A percentile compares a stretch with the other conserved stretches of the same genome.
phyloP scores from a whole-genome alignment of 179 eudicot species.

The Silene vulgaris region DNA sequence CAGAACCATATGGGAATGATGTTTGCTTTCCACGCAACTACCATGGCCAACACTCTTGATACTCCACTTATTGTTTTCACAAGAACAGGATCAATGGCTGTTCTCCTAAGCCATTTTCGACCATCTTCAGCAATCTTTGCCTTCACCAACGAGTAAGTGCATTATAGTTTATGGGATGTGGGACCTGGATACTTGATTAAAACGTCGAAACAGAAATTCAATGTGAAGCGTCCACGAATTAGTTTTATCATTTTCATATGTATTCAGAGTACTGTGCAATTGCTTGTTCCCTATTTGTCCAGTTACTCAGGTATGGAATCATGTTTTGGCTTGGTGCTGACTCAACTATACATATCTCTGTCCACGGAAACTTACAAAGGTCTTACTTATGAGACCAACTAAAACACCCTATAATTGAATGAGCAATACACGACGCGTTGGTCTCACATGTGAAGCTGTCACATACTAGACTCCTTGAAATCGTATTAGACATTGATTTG shows the following conservation, averaged over 20 bases:
- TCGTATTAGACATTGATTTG: background rate
- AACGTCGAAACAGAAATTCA: background rate
- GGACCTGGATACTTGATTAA: background rate
- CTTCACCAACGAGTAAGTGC: conserved; percentile 86
- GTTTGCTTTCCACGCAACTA: conserved; percentile 93
- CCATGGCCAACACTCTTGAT: conserved; percentile 81
- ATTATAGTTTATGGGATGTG: background rate
- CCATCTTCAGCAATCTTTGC: conserved; percentile 89
- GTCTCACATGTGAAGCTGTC: background rate
- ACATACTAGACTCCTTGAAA: background rate
- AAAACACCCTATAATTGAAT: too few species aligned
- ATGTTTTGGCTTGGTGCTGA: too few species aligned
- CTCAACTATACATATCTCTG: too few species aligned
- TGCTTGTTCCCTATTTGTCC: too few species aligned
- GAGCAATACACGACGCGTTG: background rate
- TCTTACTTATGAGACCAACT: too few species aligned
- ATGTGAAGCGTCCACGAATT: background rate
- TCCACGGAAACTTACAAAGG: too few species aligned
- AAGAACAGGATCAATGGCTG: conserved; percentile 96
- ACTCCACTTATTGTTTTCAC: conserved; percentile 95
- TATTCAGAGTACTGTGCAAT: too few species aligned
- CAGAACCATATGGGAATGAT: conserved; percentile 88
- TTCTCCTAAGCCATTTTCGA: conserved; percentile 76
- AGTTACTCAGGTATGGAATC: too few species aligned
- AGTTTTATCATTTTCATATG: too few species aligned